A percentile compares a stretch with the other conserved stretches of the same genome.
Conservation (phyloP, 805 yeast genomes). For the Saccharomycopsis synnaedendra region DNA sequence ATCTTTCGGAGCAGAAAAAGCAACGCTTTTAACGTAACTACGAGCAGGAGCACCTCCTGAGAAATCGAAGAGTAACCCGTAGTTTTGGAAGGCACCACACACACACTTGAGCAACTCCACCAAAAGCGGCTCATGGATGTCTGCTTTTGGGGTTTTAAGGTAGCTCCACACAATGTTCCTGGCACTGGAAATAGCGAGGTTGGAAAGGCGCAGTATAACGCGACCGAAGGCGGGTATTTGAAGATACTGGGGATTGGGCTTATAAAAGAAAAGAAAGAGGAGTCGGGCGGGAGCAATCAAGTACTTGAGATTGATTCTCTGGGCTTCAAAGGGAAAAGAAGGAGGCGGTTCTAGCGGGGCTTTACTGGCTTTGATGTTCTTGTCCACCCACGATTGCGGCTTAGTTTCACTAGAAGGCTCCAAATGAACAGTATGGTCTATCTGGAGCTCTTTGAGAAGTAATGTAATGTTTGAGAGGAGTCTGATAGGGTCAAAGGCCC, state of each 20-base stretch:
- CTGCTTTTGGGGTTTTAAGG: not conserved
- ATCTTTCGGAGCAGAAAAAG: not conserved
- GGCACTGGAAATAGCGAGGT: not conserved
- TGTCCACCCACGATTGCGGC: not conserved
- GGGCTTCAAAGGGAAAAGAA: not conserved
- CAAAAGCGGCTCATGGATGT: constrained; percentile 2
- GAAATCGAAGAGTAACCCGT: constrained; percentile 1
- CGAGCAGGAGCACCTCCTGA: not conserved
- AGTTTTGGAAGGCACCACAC: constrained; percentile 6
- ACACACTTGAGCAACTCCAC: constrained; percentile 5
- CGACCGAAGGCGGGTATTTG: not conserved
- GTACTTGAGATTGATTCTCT: not conserved
- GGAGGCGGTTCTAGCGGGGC: not conserved
- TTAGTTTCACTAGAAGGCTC: not conserved
- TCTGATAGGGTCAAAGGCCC: too few relatives aligned
- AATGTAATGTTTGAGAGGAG: too few relatives aligned
- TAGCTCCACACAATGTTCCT: constrained; percentile 11
- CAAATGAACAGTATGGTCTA: too few relatives aligned
- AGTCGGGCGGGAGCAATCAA: constrained; percentile 6
- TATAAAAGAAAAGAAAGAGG: constrained; percentile 2
- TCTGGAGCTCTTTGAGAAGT: too few relatives aligned
- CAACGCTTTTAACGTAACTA: not conserved
- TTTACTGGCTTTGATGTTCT: not conserved
- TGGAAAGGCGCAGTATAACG: not conserved
- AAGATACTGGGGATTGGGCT: not conserved